Percentiles rank a stretch among this genome's conserved stretches.
Evolutionary conservation across 2,329 filamentous ascomycete species (phyloP).

Genomic region (Diaporthe sp.): DNA sequence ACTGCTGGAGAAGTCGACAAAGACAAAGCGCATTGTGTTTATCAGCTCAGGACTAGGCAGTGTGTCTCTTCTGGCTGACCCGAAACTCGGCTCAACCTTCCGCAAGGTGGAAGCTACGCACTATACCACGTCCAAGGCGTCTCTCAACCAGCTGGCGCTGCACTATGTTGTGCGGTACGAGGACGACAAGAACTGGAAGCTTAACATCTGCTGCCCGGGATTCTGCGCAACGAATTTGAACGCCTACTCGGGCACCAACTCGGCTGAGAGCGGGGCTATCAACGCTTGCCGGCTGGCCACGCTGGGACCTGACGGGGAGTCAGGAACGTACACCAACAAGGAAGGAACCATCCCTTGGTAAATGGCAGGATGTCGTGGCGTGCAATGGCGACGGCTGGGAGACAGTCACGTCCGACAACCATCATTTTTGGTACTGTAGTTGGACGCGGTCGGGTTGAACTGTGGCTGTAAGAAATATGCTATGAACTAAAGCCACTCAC

Average conservation of each 20-base stretch:
- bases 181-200: conserved; percentile 46
- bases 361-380: not conserved
- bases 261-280: conserved; percentile 44
- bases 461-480: not conserved
- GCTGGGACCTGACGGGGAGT: conserved; percentile 44
- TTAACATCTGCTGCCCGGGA: conserved; percentile 47
- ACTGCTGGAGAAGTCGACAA: conserved; percentile 49
- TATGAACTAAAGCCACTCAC: not conserved
- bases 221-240: conserved; percentile 47
- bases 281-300: conserved; percentile 46
- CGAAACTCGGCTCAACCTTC: not conserved
- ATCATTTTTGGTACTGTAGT: not conserved
- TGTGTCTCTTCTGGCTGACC: conserved; percentile 38
- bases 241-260: conserved; percentile 34
- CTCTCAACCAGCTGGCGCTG: conserved; percentile 46
- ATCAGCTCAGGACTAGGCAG: conserved; percentile 45
- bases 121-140: conserved; percentile 48
- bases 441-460: not conserved
- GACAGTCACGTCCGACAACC: not conserved
- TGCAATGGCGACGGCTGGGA: not conserved
- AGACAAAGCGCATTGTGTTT: conserved; percentile 46
- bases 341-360: conserved; percentile 43
- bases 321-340: conserved; percentile 43
- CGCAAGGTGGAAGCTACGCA: conserved; percentile 31
- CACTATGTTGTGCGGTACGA: conserved; percentile 43